A percentile compares a stretch with the other conserved stretches of the same genome.
Evolutionary conservation across 768 basidiomycete species (phyloP).

Genomic region (Calocybe indica): DNA sequence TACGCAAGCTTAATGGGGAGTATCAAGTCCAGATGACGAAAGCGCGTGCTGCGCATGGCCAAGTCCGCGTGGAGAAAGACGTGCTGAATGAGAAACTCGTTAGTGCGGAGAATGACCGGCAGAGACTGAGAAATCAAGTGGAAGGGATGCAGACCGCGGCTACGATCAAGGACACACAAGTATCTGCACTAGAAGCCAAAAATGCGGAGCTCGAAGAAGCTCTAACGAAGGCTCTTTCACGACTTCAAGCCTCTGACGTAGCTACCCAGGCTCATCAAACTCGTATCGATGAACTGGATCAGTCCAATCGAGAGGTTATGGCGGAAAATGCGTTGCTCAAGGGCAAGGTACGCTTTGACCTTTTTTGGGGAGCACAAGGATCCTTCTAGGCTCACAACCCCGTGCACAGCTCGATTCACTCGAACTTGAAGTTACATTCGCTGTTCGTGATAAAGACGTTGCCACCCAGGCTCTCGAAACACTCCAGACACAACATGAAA

Average conservation of each 20-base stretch:
- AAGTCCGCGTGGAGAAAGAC: slow-evolving; percentile 81
- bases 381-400: slow-evolving; percentile 9
- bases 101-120: slow-evolving; percentile 59
- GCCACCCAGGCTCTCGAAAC: slow-evolving; percentile 40
- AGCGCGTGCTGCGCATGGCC: slow-evolving; percentile 72
- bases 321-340: slow-evolving; percentile 52
- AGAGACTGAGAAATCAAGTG: slow-evolving; percentile 47
- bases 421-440: slow-evolving; percentile 51
- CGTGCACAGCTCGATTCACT: slow-evolving; percentile 49
- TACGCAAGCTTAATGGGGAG: slow-evolving; percentile 62
- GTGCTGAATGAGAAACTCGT: slow-evolving; percentile 55
- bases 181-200: slow-evolving; percentile 39
- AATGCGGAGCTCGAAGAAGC: slow-evolving; percentile 67
- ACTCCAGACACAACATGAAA: slow-evolving; percentile 58
- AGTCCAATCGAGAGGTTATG: slow-evolving; percentile 44
- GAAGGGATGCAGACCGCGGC: slow-evolving; percentile 45
- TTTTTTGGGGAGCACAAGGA: neutral
- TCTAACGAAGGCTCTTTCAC: slow-evolving; percentile 63
- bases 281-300: slow-evolving; percentile 59
- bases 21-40: slow-evolving; percentile 69
- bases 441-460: slow-evolving; percentile 58
- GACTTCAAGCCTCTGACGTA: slow-evolving; percentile 70
- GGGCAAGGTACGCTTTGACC: slow-evolving; percentile 44
- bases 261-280: slow-evolving; percentile 54
- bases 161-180: slow-evolving; percentile 38